Base-by-base conservation (phyloP, 352 stramenopile genomes). In the Pythium utonaiense region DNA sequence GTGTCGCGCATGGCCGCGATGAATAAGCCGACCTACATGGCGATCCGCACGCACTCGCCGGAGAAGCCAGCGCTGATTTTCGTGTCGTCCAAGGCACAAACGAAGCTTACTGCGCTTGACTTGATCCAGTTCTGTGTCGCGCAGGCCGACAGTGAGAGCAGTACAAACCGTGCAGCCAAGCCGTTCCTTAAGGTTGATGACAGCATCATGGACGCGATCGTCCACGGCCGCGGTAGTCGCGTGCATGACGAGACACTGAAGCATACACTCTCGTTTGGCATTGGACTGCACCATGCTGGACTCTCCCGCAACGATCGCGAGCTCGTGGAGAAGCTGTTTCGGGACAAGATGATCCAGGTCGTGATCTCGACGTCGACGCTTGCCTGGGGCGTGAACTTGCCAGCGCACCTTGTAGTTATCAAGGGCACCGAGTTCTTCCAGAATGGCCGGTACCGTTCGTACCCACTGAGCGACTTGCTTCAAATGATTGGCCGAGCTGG, bases 401-500 rank as follows among this genome's bases (percentile, higher is more conserved):
- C 97, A 4, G 98, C 96, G 0, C 97, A 99, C 73, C 98, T 94
- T 9, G 98, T 99, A n/a, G 80, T 99, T 33, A 99, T 99, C 67
- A 99, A 99, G 73, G 98, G 98, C 10, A 99, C 98, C 6, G 91
- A 99, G 66, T 93, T 99, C 30, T 99, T 99, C 83, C 27, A 98
- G 87, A 56, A 99, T 99, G 80, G 80, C 99, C 78, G 96, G 19
- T 99, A 99, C 74, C 90, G 98, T 21, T 97, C 99, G 64, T 99
- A 99, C 66, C 93, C 96, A 28, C 83, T 99, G 53, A 99, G 96
- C 10, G 98, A 99, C 71, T 96, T 99, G n/a, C 97, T 99, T 73
- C 98, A 99, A 77, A 99, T 99, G 67, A 99, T 99, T 68, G 98
- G 98, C 41, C 83, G 98, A 53, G 97, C 97, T 6, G 97, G 98